Base-by-base conservation (phyloP, 495 filamentous ascomycete species). In the Penicillium bialowiezense region DNA sequence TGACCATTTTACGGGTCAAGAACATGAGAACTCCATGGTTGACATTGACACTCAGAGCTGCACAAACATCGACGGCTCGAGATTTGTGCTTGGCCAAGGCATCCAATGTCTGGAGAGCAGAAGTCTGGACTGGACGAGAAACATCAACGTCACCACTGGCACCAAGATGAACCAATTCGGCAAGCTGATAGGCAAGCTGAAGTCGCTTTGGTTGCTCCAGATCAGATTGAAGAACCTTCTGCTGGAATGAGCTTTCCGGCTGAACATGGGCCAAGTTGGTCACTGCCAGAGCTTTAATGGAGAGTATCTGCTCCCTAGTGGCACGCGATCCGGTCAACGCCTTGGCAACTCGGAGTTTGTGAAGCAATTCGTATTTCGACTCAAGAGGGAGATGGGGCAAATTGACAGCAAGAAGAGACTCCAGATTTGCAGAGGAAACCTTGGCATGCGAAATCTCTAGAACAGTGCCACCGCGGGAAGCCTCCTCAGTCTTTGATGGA, bases 11-110 rank as follows among this genome's bases (percentile, higher is more conserved):
- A 40, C 92, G 84, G 26, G 96, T 84, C 49, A 95, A 76, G 62
- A 97, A 97, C 61, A 96, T 85, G n/a, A 99, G 78, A 13, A 97
- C 85, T 12, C 95, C 95, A 56, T 99, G 95, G 60, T 91, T 97
- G 44, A 96, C 90, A 65, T 93, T 93, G 47, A 91, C 87, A 60
- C 86, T 92, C 18, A 99, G 72, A 23, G 92, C 91, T 41, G 88
- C 79, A 51, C 88, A 84, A 13, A 97, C 85, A 54, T 99, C 95
- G 14, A 79, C 62, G 17, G 86, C 77, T 59, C 88, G 93, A 47
- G 73, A 61, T 52, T 89, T 87, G 49, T 92, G 86, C 57, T 86
- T 85, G 9, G 86, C 78, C 34, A 97, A 76, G 7, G 88, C 87
- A 66, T 96, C 91, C 32, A 99, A 68, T 0, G 89, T 79, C 32